Evolutionary conservation across 1,284 basidiomycete genomes (phyloP).

Genomic region (Ceratobasidium sp.): DNA sequence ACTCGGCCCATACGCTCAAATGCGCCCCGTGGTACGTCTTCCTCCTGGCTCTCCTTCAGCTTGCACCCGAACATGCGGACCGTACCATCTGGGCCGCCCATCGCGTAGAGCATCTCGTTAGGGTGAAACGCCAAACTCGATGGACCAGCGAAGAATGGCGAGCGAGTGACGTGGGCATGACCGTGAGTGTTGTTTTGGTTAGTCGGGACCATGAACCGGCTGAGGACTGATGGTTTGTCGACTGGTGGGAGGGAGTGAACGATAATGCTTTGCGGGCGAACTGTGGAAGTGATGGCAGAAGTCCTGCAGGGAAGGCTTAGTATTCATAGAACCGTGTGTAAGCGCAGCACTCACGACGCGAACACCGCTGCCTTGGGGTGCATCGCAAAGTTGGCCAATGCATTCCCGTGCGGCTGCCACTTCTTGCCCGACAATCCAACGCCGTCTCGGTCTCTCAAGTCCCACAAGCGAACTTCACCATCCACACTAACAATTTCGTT

Average conservation of each 20-base stretch:
- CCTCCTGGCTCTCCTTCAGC: conserved; percentile 41
- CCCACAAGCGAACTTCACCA: conserved; percentile 93
- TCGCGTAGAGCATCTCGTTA: conserved; percentile 76
- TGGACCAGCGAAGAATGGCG: conserved; percentile 65
- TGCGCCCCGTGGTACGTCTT: conserved; percentile 26
- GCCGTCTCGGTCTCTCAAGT: conserved; percentile 73
- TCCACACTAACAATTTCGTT: conserved; percentile 65
- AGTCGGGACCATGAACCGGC: conserved; percentile 59
- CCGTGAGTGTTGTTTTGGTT: conserved; percentile 63
- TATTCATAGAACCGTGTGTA: conserved; percentile 13
- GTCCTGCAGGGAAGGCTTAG: conserved; percentile 56
- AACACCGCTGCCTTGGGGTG: conserved; percentile 87
- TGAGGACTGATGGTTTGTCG: conserved; percentile 47
- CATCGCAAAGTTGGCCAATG: conserved; percentile 85
- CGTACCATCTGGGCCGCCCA: conserved; percentile 74
- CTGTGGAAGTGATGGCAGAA: conserved; percentile 63
- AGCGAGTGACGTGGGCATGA: conserved; percentile 57
- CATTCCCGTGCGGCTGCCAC: conserved; percentile 72
- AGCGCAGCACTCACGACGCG: conserved; percentile 72
- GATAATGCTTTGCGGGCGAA: conserved; percentile 64
- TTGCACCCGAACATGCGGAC: conserved; percentile 47
- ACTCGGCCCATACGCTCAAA: not conserved
- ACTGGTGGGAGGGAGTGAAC: conserved; percentile 60
- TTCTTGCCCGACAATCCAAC: conserved; percentile 60
- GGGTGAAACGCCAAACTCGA: conserved; percentile 78